Base-by-base conservation (phyloP, 768 basidiomycete species). In the Tricholoma hemisulphureum region DNA sequence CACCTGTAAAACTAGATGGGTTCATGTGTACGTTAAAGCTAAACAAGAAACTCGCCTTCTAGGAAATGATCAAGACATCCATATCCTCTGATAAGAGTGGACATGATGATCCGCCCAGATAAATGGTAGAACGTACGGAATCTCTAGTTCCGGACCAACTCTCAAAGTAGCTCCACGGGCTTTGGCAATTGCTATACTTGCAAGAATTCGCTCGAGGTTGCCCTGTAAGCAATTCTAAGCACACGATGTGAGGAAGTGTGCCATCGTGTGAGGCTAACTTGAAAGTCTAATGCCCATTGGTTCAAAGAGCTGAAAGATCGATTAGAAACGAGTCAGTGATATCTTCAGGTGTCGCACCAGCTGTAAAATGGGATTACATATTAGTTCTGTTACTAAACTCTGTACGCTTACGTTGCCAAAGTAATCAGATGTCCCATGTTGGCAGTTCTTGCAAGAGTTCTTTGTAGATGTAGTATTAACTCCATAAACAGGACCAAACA, bases 51-150 rank as follows among this genome's bases (percentile, higher is more conserved):
- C 56, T 39, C 54, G 93, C 96, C 96, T 79, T 99, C 97, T 0
- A 98, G 79, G 69, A 98, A 99, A 66, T 98, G 96, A 68, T 99
- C 97, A 52, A 94, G 80, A 72, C 97, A 99, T 3, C 97, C 97
- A 75, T 98, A 99, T 4, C 96, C 97, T 21, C 93, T 95, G 65
- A 18, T 16, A 18, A 32, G 6, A 52, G 56, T 29, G 26, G 37
- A 43, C 11, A 46, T 50, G 18, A 37, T 51, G 18, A 32, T 28
- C 7, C 5, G 39, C 21, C 11, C 9, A 24, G 16, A 49, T 2
- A 31, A 58, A 11, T 26, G 11, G 24, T 57, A n/a, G 41, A 58
- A 68, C 75, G 50, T 50, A 95, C 89, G 96, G 89, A 60, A 99
- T 94, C 75, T 99, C 97, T 6, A 98, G 80, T 68, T 98, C 97